Evolutionary conservation across 192 early-diverging fungal species (phyloP), one percentile per base, ranked within the genome.

Genomic region (Backusella westeae): DNA sequence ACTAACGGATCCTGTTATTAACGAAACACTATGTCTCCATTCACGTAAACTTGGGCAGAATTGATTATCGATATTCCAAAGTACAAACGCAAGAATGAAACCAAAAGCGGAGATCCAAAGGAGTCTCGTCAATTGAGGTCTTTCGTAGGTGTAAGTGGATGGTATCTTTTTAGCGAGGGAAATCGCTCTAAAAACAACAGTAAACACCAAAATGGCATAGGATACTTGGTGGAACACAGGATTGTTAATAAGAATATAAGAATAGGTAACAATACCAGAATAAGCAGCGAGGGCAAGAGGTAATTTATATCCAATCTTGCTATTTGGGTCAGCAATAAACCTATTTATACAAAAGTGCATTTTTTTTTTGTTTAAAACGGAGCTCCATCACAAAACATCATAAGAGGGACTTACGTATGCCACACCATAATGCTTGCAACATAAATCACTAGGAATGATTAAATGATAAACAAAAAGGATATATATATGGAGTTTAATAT

Each of bases 51-150:
- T 44, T 49, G 77, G 71, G 76, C 95, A 96, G 41, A 84, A 87
- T n/a, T 84, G 78, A 78, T 95, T 95, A 82, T 96, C 95, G 10
- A 93, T 78, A 75, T 93, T 92, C 95, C 95, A 96, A 56, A 94
- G 81, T 1, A 85, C 65, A 77, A 94, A 94, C 3, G 88, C 82
- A 23, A 85, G 80, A 79, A 91, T 86, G 35, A 89, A 77, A 41
- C 84, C 84, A 67, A 82, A 70, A 7, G 78, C 75, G 19, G 68
- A 75, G 2, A 81, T 56, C 26, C 66, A 63, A 67, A 84, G 73
- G 69, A 86, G 78, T 56, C 79, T 78, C 26, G 80, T 32, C n/a
- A 79, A 46, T 44, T 34, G 66, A 67, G 44, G 71, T n/a, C 49
- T 56, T 49, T 75, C 75, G 8, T 71, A 44, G 21, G 68, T 32